These are phyloP conservation scores for Beauveria caledonica DNA, from an alignment of 2,329 filamentous ascomycete genomes.

Conservation along the genomic window DNA sequence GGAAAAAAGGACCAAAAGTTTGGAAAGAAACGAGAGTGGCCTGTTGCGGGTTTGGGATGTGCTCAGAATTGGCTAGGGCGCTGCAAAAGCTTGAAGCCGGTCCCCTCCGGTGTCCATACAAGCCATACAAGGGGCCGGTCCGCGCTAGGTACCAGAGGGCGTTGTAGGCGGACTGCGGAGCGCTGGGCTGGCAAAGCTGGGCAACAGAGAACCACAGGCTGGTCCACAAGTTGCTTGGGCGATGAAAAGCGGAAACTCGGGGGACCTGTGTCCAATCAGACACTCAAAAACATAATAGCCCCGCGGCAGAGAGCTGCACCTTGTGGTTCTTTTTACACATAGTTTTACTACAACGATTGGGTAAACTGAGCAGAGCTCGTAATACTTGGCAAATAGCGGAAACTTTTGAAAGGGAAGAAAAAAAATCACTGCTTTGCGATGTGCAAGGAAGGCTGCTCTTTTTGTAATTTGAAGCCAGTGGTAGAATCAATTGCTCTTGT, in stretches of 20 bases:
- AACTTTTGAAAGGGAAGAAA: not conserved
- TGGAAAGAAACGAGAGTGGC: not conserved
- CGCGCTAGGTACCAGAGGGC: not conserved
- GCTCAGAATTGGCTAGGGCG: not conserved
- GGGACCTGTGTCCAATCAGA: not conserved
- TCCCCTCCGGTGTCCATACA: slow-evolving; percentile 1
- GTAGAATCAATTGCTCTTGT: not conserved
- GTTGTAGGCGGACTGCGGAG: not conserved
- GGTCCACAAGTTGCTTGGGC: not conserved
- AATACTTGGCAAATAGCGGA: not conserved
- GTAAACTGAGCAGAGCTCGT: not conserved
- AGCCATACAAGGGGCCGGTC: not conserved
- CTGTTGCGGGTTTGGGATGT: slow-evolving; percentile 7
- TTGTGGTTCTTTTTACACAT: slow-evolving; percentile 12
- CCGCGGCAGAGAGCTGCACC: slow-evolving; percentile 3
- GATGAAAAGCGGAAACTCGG: not conserved
- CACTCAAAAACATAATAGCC: slow-evolving; percentile 9
- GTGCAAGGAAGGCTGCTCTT: not conserved
- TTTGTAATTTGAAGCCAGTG: not conserved
- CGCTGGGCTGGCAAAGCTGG: not conserved
- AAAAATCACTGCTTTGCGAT: too few relatives aligned
- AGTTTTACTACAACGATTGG: slow-evolving; percentile 8
- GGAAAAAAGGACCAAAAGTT: slow-evolving; percentile 10
- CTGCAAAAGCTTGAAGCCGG: not conserved
- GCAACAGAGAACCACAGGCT: not conserved